Base-by-base conservation (phyloP, 257 asterid genomes). In the Nemophila menziesii region DNA sequence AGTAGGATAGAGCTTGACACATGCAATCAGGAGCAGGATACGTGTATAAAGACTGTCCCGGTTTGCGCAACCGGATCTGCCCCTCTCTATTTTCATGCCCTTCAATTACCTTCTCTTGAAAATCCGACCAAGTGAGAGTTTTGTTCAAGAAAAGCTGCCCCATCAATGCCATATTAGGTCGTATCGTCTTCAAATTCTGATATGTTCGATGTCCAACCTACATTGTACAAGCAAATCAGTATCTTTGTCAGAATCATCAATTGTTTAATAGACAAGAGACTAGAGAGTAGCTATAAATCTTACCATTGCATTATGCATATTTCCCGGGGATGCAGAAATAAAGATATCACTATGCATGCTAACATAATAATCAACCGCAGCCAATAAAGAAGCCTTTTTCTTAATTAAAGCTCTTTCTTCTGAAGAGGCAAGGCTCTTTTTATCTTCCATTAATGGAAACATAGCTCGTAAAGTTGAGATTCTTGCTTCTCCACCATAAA, bases 231-330 rank as follows among this genome's bases (percentile, higher is more conserved):
- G 9, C 12, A 29, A 2, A 29, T 29, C 9, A 29, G 7, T 7
- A 2, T 29, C 36, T 24, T 4, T 24, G 33, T 24, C 6, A 24
- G 9, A 24, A 24, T 9, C 33, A 24, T 9, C 33, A 24, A 4
- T 24, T 24, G 6, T 4, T 24, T 4, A 26, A 26, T 4, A 26
- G 6, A 26, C 33, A 4, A 26, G 33, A n/a, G 33, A 26, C 33
- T 26, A 26, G 10, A 26, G 33, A 26, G 10, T 4, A 26, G 33
- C n/a, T n/a, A n/a, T n/a, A n/a, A n/a, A n/a, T n/a, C 61, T 75
- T 76, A 89, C 97, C 82, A 89, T 62, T 20, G 97, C 97, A 40
- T 89, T 89, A 64, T 89, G 97, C 97, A 89, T 89, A 60, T 89
- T 89, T 64, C 97, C 97, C 0, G 95, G 97, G 5, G 97, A 89